These are phyloP conservation scores for Davidsoniella neocaledoniae DNA, from an alignment of 2,329 filamentous ascomycete species.

Conservation along the genomic window DNA sequence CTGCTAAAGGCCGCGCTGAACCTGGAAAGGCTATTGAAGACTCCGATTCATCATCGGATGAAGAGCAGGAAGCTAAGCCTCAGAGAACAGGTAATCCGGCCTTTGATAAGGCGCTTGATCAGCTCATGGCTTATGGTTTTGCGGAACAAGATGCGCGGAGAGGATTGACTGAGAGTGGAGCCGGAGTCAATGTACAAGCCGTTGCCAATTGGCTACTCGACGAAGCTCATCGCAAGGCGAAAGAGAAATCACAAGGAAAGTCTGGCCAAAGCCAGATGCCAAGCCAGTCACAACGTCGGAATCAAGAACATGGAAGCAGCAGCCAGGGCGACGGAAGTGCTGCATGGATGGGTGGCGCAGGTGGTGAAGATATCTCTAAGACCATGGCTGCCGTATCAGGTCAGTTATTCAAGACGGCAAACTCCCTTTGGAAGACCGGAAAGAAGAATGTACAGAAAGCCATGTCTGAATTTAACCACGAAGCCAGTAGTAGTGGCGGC, in stretches of 20 bases:
- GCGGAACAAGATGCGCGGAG: slow-evolving; percentile 64
- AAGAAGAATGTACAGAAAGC: slow-evolving; percentile 88
- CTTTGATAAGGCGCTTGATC: slow-evolving; percentile 65
- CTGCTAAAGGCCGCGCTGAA: slow-evolving; percentile 22
- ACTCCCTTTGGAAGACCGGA: slow-evolving; percentile 85
- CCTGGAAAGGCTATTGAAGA: slow-evolving; percentile 40
- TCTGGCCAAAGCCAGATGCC: slow-evolving; percentile 15
- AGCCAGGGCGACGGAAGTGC: slow-evolving; percentile 21
- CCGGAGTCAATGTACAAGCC: slow-evolving; percentile 64
- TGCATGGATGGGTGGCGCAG: slow-evolving; percentile 46
- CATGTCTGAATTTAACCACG: slow-evolving; percentile 67
- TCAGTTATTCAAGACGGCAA: slow-evolving; percentile 81
- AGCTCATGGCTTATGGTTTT: slow-evolving; percentile 92
- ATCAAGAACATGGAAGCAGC: slow-evolving; percentile 11
- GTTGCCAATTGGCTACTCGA: slow-evolving; percentile 83
- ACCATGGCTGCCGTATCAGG: slow-evolving; percentile 68
- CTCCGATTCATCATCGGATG: slow-evolving; percentile 29
- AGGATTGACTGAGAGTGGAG: slow-evolving; percentile 65
- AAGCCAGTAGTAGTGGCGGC: slow-evolving; percentile 21
- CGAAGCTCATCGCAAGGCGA: slow-evolving; percentile 73
- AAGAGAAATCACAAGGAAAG: slow-evolving; percentile 46
- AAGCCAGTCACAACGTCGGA: slow-evolving; percentile 13
- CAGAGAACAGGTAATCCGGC: slow-evolving; percentile 7
- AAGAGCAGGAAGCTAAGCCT: slow-evolving; percentile 24
- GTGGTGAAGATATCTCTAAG: slow-evolving; percentile 54